These are phyloP conservation scores for Dissophora globulifera DNA, from an alignment of 192 early-diverging fungal species.

Conservation along the genomic window DNA sequence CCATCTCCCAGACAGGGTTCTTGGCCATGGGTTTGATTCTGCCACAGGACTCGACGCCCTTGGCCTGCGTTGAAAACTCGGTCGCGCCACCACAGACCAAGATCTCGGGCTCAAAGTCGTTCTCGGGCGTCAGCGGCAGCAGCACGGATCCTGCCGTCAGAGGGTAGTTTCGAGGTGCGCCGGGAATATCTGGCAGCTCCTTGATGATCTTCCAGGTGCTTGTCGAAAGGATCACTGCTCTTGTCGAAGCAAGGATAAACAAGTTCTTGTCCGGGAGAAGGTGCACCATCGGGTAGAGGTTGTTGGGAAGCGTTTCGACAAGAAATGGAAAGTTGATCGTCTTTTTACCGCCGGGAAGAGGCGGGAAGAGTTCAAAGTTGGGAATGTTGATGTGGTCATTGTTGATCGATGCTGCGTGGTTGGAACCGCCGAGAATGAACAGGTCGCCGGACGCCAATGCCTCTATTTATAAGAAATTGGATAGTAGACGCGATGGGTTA, in stretches of 20 bases:
- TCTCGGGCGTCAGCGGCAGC: slow-evolving; percentile 46
- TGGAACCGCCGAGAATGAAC: slow-evolving; percentile 68
- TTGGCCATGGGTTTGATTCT: slow-evolving; percentile 43
- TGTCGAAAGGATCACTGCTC: slow-evolving; percentile 59
- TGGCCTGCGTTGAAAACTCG: slow-evolving; percentile 27
- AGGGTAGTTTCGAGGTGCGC: slow-evolving; percentile 60
- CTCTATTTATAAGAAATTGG: slow-evolving; percentile 6
- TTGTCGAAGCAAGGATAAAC: slow-evolving; percentile 59
- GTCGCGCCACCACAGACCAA: slow-evolving; percentile 53
- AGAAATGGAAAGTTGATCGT: slow-evolving; percentile 53
- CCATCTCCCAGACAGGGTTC: slow-evolving; percentile 51
- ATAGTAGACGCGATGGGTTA: not conserved
- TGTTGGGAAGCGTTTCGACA: slow-evolving; percentile 52
- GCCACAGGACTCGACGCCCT: slow-evolving; percentile 51
- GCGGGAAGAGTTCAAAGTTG: slow-evolving; percentile 56
- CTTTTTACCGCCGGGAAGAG: slow-evolving; percentile 36
- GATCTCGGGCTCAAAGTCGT: slow-evolving; percentile 49
- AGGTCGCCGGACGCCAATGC: slow-evolving; percentile 54
- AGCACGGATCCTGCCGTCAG: slow-evolving; percentile 59
- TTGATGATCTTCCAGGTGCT: slow-evolving; percentile 53
- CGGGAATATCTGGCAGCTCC: slow-evolving; percentile 59
- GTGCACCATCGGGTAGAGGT: slow-evolving; percentile 61
- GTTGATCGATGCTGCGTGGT: slow-evolving; percentile 55
- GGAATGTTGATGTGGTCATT: slow-evolving; percentile 59
- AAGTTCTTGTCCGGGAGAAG: slow-evolving; percentile 60